phyloP scores from a whole-genome alignment of 495 filamentous ascomycete species.

The Aspergillus wentii region DNA sequence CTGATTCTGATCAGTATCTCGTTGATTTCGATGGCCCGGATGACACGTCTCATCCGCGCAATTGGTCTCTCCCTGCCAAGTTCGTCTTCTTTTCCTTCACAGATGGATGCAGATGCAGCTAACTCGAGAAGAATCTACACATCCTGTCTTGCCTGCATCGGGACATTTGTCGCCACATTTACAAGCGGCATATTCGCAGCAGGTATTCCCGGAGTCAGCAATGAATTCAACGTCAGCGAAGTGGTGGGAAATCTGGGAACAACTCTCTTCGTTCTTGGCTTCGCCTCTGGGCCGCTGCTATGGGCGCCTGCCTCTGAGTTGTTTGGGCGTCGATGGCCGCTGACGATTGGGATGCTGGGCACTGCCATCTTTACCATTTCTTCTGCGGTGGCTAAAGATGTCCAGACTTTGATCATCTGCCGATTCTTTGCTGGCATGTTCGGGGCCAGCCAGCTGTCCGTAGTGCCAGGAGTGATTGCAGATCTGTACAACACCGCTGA shows the following conservation, averaged over 20 bases:
- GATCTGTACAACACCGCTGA: slow-evolving; percentile 43
- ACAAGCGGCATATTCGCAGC: slow-evolving; percentile 47
- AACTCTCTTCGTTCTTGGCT: slow-evolving; percentile 48
- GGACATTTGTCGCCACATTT: slow-evolving; percentile 46
- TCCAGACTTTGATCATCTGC: slow-evolving; percentile 47
- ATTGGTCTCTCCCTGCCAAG: slow-evolving; percentile 28
- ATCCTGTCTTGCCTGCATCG: slow-evolving; percentile 27
- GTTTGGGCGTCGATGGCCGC: slow-evolving; percentile 51
- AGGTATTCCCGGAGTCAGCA: slow-evolving; percentile 30
- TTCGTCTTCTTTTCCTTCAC: slow-evolving; percentile 10
- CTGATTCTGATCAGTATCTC: slow-evolving; percentile 43
- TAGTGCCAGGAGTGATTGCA: slow-evolving; percentile 44
- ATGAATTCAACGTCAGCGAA: slow-evolving; percentile 38
- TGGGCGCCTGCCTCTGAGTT: slow-evolving; percentile 72
- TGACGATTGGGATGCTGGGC: slow-evolving; percentile 42
- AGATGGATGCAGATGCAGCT: too few relatives aligned
- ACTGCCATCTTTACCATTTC: slow-evolving; percentile 49
- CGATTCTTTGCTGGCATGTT: slow-evolving; percentile 46
- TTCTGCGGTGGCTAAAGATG: slow-evolving; percentile 50
- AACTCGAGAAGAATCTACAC: slow-evolving; percentile 1
- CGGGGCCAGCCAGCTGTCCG: slow-evolving; percentile 40
- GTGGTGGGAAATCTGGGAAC: slow-evolving; percentile 49
- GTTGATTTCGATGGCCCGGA: slow-evolving; percentile 50
- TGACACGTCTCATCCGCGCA: slow-evolving; percentile 46
- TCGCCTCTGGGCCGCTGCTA: slow-evolving; percentile 45